Evolutionary conservation across 23 red algal species (phyloP).

Genomic region (Porphyridium purpureum): DNA sequence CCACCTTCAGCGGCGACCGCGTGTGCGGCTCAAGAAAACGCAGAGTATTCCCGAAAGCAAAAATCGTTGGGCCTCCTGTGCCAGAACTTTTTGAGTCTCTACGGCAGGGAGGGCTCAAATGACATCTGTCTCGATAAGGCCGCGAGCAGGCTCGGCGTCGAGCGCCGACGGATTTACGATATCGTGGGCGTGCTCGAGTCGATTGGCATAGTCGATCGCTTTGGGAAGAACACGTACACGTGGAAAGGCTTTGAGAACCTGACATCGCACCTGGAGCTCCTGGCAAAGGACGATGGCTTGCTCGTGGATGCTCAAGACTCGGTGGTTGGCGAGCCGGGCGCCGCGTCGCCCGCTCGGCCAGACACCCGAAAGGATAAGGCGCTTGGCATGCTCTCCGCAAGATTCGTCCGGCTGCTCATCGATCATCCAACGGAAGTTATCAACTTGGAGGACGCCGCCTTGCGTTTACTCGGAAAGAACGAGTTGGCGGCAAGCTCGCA

Average conservation of each 20-base stretch:
- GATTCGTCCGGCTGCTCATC: slow-evolving; percentile 90
- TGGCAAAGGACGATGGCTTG: neutral
- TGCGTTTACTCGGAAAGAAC: too few relatives aligned
- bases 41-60: slow-evolving; percentile 9
- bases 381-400: slow-evolving; percentile 72
- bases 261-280: slow-evolving; percentile 13
- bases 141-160: slow-evolving; percentile 38
- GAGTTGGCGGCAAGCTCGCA: too few relatives aligned
- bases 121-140: slow-evolving; percentile 79
- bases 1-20: too few relatives aligned
- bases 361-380: slow-evolving; percentile 75
- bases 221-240: slow-evolving; percentile 77
- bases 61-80: slow-evolving; percentile 23
- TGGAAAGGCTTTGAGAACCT: slow-evolving; percentile 58
- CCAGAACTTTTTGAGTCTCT: slow-evolving; percentile 14
- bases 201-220: slow-evolving; percentile 65
- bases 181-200: slow-evolving; percentile 95
- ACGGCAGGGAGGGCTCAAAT: slow-evolving; percentile 1
- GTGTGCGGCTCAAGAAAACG: too few relatives aligned
- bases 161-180: slow-evolving; percentile 90
- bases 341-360: too few relatives aligned
- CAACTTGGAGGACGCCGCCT: too few relatives aligned
- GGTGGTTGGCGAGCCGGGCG: too few relatives aligned
- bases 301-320: too few relatives aligned
- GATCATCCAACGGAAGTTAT: too few relatives aligned